Evolutionary conservation across 2,329 filamentous ascomycete genomes (phyloP), one percentile per base, ranked within the genome.

Genomic region (Arthrobotrys musiformis): DNA sequence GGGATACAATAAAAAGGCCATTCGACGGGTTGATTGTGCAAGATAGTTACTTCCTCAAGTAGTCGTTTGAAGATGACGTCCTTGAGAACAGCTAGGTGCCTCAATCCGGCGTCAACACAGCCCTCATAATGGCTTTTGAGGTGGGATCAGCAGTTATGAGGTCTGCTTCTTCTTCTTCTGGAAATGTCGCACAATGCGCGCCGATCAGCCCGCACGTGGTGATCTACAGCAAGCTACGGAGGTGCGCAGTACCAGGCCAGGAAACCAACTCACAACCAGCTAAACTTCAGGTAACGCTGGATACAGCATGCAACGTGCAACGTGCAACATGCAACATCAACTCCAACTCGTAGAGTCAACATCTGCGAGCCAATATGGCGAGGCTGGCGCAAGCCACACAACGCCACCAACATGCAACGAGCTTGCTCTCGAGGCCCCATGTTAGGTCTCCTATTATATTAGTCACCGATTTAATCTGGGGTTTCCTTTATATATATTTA

Each of bases 151-250:
- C 54, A 1, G 15, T 6, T 56, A 35, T 56, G 52, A 58, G 54
- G 54, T 40, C 54, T 13, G 9, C 30, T 26, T 40, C 1, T 40
- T n/a, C 54, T 58, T 15, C 54, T 58, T 58, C 33, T 37, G 54
- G 54, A 58, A 58, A 58, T 40, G 33, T 40, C 33, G 9, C 33
- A 40, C 54, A 58, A 37, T 33, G n/a, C n/a, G n/a, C n/a, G n/a
- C 4, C n/a, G 50, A 56, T 56, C 50, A 33, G 33, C 52, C 28
- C 50, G 33, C 54, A 40, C 54, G 54, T 58, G 30, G 33, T 35
- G 50, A 56, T 56, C 50, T 6, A 56, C 54, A 0, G 26, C 15
- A 37, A 58, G 17, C 33, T 22, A n/a, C n/a, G n/a, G n/a, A n/a
- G n/a, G n/a, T n/a, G n/a, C n/a, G n/a, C n/a, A n/a, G n/a, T n/a